Evolutionary conservation across 495 filamentous ascomycete genomes (phyloP), one percentile per base, ranked within the genome.

Genomic region (Massariosphaeria phaeospora): DNA sequence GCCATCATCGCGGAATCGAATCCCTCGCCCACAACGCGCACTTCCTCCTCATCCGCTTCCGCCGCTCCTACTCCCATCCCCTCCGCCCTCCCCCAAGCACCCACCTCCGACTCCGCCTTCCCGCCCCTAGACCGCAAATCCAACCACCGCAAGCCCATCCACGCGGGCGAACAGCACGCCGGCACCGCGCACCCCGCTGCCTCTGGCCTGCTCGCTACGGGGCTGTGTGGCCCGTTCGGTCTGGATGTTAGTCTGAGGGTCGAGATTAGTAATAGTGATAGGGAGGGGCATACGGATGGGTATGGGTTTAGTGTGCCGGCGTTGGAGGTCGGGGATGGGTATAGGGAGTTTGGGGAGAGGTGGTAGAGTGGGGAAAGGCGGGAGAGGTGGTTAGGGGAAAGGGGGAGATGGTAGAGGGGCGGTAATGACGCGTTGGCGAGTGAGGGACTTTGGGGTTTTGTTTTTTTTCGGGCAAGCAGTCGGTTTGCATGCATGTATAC

Each of bases 1-100:
- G 85, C 90, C 53, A 82, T 84, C 53, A 79, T 97, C 55, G 86
- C 84, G 27, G 89, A 95, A 48, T 63, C 56, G n/a, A 63, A 66
- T 30, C 36, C 51, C 0, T 18, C 24, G 17, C 45, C 59, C 20
- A 46, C 61, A n/a, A 18, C 41, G 13, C n/a, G n/a, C n/a, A 42
- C 25, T 36, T 38, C 48, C n/a, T 48, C 61, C n/a, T 35, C 57
- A 15, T 27, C 56, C 4, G 17, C 52, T 3, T 38, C 56, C 9
- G 40, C 40, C 40, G 26, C 29, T 18, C 9, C 31, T 1, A 15
- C 25, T 1, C 34, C 48, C 11, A n/a, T 45, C 26, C 20, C 35
- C 3, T 5, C 31, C 21, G 4, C 26, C 12, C 3, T 15, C 2
- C 10, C 26, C 7, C 27, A 21, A 20, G 39, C 40, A 24, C 47